Base-by-base conservation (phyloP, 1,284 basidiomycete species). In the Athelia psychrophila region DNA sequence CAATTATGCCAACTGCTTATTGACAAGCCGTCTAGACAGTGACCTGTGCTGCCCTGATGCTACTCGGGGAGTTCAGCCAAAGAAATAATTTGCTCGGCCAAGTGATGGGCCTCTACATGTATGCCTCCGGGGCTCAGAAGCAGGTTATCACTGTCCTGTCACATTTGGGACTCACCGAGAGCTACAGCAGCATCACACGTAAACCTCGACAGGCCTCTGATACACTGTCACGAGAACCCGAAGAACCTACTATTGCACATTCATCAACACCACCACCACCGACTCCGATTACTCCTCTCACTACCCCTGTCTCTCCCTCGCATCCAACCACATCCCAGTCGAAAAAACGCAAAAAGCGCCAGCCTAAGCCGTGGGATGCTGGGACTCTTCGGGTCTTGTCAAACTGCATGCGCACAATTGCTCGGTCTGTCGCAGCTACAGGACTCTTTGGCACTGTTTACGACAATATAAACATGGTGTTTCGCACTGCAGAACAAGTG, bases 401-500 rank as follows among this genome's bases (percentile, higher is more conserved):
- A 12, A 32, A 48, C 1, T 62, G 63, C 1, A 59, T 57, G 52
- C 53, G 53, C 6, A 47, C 49, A 8, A 49, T 51, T 18, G 55
- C 63, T 2, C 58, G 58, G 1, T 19, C 9, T 1, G 48, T 64
- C 2, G 68, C 64, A 0, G 42, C 59, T 0, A 54, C 46, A 0
- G 55, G 57, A 0, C 42, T 60, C 0, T 63, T 58, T 46, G 58
- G 46, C 0, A 51, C 58, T 3, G 57, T 64, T 1, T 74, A 71
- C 51, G 69, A 74, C 54, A 73, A 73, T 50, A 69, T 72, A 27
- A 72, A 72, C 50, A 60, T 69, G 54, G 51, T 63, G 2, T 64
- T 61, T 20, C 56, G 57, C 2, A 54, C 55, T 8, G 62, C 69
- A 0, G 69, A 72, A 46, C 71, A 73, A 45, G 56, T 67, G 0